Conservation (phyloP, 768 basidiomycete species). For the Tricholoma sp. region DNA sequence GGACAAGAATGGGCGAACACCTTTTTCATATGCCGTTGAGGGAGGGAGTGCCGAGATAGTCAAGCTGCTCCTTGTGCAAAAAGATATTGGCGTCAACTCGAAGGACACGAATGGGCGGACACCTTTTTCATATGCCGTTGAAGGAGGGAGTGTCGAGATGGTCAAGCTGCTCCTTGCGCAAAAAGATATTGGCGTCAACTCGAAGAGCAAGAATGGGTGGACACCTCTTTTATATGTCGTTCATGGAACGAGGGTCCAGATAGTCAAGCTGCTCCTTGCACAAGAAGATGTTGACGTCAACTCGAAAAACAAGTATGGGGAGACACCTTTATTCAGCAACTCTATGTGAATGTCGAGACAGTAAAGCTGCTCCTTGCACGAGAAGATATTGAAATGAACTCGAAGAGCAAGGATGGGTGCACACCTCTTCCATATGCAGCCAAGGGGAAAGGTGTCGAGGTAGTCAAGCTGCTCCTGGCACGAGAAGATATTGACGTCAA, state of each 20-base stretch:
- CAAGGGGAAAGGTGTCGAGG: not conserved
- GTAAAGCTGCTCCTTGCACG: not conserved
- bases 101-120: not conserved
- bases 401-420: not conserved
- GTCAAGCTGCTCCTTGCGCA: not conserved
- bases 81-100: not conserved
- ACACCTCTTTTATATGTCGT: not conserved
- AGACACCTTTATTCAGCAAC: not conserved
- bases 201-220: not conserved
- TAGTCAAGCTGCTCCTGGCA: not conserved
- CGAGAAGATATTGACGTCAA: not conserved
- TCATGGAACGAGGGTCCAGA: not conserved
- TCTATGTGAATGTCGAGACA: not conserved
- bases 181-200: not conserved
- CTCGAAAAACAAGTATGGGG: not conserved
- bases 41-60: not conserved
- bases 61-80: not conserved
- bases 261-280: not conserved
- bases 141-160: not conserved
- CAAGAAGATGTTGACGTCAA: not conserved
- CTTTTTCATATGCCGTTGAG: not conserved
- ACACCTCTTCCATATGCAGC: not conserved
- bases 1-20: not conserved
- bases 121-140: not conserved
- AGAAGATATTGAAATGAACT: not conserved